phyloP scores from a whole-genome alignment of 169 alveolate genomes.

The Ichthyophthirius multifiliis region DNA sequence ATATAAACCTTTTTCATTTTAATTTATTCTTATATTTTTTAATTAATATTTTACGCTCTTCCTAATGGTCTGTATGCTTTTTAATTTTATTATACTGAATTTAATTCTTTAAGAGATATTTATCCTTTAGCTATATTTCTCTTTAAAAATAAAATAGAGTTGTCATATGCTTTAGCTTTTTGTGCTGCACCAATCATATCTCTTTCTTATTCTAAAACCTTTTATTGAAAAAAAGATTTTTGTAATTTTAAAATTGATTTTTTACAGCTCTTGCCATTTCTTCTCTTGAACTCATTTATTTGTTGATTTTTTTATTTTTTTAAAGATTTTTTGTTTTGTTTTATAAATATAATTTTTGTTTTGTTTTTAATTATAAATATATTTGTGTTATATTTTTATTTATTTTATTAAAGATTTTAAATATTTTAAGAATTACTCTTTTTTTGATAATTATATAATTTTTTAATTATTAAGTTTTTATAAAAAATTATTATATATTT shows the following conservation, averaged over 20 bases:
- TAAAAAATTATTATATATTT: no score
- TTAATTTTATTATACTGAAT: neutral
- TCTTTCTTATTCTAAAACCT: slow-evolving; percentile 1
- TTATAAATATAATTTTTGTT: no score
- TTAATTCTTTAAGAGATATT: neutral
- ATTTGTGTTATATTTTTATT: no score
- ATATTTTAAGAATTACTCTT: no score
- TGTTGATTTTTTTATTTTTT: no score
- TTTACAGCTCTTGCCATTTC: neutral
- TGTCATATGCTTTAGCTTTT: neutral
- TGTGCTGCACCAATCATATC: slow-evolving; percentile 3
- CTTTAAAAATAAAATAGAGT: neutral
- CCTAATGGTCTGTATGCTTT: slow-evolving; percentile 12
- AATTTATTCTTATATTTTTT: neutral
- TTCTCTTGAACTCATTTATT: slow-evolving; percentile 4
- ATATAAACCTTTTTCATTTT: neutral
- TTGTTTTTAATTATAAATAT: no score
- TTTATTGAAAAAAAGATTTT: neutral
- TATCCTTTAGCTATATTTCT: neutral
- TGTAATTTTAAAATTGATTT: neutral
- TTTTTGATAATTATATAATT: no score
- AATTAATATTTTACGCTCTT: slow-evolving; percentile 2
- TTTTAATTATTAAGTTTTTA: no score
- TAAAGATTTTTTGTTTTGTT: no score
- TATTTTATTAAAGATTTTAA: no score